Evolutionary conservation across 2,329 filamentous ascomycete genomes (phyloP), one percentile per base, ranked within the genome.

Genomic region (Colletotrichum higginsianum): DNA sequence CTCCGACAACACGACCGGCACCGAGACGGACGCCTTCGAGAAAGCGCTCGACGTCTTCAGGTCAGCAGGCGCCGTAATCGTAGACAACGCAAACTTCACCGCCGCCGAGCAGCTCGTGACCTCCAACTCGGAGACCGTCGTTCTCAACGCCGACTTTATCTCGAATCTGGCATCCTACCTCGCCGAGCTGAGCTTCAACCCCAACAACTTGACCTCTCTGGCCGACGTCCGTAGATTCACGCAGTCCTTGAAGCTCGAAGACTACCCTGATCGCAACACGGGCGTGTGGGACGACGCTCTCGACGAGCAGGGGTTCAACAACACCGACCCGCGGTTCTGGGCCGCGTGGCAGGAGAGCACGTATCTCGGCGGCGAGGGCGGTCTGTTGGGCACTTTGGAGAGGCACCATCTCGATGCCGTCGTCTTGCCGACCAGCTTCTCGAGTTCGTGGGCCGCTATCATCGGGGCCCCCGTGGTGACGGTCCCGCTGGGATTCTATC

Each of bases 241-340:
- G 0, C 87, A 88, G 40, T 73, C 75, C 0, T 87, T 84, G 61
- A 77, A 84, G 0, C 78, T 79, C 0, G 91, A 93, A 75, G 84
- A 87, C n/a, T 93, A 86, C 74, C 91, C 91, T 0, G 80, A 84
- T 58, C 84, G 89, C n/a, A 84, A 93, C 79, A 92, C 90, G 0
- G 80, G 71, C 0, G 66, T 85, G 4, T 93, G 89, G 86, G 88
- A 92, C 65, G 75, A 77, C 2, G 82, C 87, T 0, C 81, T 92
- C 0, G 82, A 82, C 9, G 67, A 52, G 30, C 75, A 74, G 4
- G 86, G 86, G n/a, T 88, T 86, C 77, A 84, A 87, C 73, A 92
- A 91, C 78, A 88, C 85, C 0, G 85, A 85, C 21, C 84, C 86
- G 0, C 76, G 84, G 40, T 91, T 91, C 79, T 91, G 89, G 87